These are phyloP conservation scores for Bremia lactucae DNA, from an alignment of 352 stramenopile species.

Conservation along the genomic window DNA sequence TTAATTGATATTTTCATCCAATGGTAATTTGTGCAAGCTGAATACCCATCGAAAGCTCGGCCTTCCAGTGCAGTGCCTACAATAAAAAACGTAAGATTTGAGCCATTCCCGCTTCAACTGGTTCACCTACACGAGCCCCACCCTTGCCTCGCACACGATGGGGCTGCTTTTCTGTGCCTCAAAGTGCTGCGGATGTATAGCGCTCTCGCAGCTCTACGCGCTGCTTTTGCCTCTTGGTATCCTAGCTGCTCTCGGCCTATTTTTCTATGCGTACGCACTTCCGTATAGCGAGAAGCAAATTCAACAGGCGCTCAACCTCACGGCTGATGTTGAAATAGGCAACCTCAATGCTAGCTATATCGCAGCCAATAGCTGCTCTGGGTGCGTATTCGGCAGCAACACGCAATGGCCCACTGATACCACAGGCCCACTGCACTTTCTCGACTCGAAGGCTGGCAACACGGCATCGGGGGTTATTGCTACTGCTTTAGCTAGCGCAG, in stretches of 20 bases:
- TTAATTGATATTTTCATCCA: too few relatives aligned
- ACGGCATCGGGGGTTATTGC: slow-evolving; percentile 57
- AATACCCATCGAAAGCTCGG: too few relatives aligned
- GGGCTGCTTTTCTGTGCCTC: slow-evolving; percentile 37
- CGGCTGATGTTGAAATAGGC: slow-evolving; percentile 35
- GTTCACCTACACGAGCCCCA: slow-evolving; percentile 10
- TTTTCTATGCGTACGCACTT: slow-evolving; percentile 62
- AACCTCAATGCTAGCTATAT: slow-evolving; percentile 39
- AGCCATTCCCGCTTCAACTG: slow-evolving; percentile 17
- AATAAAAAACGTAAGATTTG: too few relatives aligned
- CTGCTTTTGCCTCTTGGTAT: slow-evolving; percentile 44
- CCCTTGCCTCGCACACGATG: slow-evolving; percentile 18
- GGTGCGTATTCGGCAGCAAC: slow-evolving; percentile 78
- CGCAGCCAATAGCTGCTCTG: slow-evolving; percentile 60
- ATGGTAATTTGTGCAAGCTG: too few relatives aligned
- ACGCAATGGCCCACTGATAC: slow-evolving; percentile 73
- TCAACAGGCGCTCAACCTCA: slow-evolving; percentile 34
- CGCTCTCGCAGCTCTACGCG: slow-evolving; percentile 55
- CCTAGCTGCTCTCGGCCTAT: slow-evolving; percentile 37
- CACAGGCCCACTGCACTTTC: slow-evolving; percentile 52
- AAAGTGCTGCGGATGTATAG: slow-evolving; percentile 73
- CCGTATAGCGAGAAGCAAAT: slow-evolving; percentile 75
- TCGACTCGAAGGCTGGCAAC: slow-evolving; percentile 56
- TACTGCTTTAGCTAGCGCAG: slow-evolving; percentile 46
- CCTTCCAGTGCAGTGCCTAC: too few relatives aligned